Evolutionary conservation across 805 yeast genomes (phyloP).

Genomic region (Cyberlindnera misumaiensis): DNA sequence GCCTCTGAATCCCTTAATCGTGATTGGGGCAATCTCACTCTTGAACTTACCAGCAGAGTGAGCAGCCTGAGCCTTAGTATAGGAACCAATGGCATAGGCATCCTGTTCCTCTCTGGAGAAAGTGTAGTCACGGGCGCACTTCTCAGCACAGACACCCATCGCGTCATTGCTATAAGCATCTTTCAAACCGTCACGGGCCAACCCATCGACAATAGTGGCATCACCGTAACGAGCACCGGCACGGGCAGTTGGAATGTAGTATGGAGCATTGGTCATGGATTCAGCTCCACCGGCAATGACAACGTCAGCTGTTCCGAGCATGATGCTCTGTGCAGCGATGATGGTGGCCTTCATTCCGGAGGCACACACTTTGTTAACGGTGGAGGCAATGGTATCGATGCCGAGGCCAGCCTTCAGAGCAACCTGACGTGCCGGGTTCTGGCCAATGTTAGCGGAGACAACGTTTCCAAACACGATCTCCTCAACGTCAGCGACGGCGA

Average conservation of each 20-base stretch:
- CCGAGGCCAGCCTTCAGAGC: constrained; percentile 86
- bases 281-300: constrained; percentile 98
- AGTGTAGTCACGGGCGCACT: constrained; percentile 79
- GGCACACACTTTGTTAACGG: constrained; percentile 96
- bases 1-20: constrained; percentile 84
- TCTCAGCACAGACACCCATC: constrained; percentile 98
- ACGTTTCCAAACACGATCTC: constrained; percentile 93
- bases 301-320: constrained; percentile 85
- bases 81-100: constrained; percentile 76
- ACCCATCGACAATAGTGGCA: constrained; percentile 71
- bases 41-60: constrained; percentile 75
- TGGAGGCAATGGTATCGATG: constrained; percentile 74
- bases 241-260: constrained; percentile 83
- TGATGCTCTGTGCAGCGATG: constrained; percentile 82
- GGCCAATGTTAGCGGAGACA: constrained; percentile 88
- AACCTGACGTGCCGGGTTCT: constrained; percentile 97
- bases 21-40: constrained; percentile 78
- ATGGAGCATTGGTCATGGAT: constrained; percentile 94
- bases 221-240: constrained; percentile 89
- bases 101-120: constrained; percentile 86
- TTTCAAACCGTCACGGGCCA: constrained; percentile 85
- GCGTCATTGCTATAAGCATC: constrained; percentile 86
- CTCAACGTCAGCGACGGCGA: constrained; percentile 72
- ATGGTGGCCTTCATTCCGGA: constrained; percentile 91
- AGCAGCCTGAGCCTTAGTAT: constrained; percentile 81